Percentiles rank a stretch among this genome's conserved stretches.
phyloP scores from a whole-genome alignment of 331 rosid genomes.

The Cydonia oblonga region DNA sequence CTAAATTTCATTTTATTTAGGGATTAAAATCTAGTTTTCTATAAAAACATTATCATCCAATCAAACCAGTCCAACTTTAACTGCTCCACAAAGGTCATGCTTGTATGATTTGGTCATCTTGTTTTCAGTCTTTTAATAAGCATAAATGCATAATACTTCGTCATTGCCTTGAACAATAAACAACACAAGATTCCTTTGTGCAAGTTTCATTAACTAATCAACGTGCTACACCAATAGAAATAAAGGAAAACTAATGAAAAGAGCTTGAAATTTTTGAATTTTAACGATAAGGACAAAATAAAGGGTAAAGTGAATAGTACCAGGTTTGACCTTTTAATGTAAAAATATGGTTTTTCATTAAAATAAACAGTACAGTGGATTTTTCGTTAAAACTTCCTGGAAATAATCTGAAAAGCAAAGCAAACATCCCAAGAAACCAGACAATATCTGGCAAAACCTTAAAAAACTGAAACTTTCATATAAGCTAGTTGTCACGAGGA shows the following conservation, averaged over 20 bases:
- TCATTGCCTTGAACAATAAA: not conserved
- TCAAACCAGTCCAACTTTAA: not conserved
- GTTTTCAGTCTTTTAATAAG: not conserved
- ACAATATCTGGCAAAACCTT: not conserved
- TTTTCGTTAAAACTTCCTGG: too few relatives aligned
- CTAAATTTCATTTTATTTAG: too few relatives aligned
- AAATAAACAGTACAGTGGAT: too few relatives aligned
- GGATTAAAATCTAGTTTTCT: too few relatives aligned
- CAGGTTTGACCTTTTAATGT: too few relatives aligned
- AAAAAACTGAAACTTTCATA: not conserved
- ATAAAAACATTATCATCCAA: not conserved
- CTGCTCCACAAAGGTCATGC: not conserved
- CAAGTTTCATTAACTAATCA: not conserved
- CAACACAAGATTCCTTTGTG: not conserved
- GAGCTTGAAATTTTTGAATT: too few relatives aligned
- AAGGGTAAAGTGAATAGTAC: too few relatives aligned
- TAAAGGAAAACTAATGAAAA: too few relatives aligned
- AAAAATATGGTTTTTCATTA: too few relatives aligned
- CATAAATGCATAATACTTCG: not conserved
- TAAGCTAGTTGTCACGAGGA: not conserved
- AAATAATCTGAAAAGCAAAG: not conserved
- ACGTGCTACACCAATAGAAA: not conserved
- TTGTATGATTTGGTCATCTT: not conserved
- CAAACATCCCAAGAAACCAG: not conserved
- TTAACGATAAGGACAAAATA: too few relatives aligned